phyloP scores from a whole-genome alignment of 768 basidiomycete species.

The Serendipita indica region DNA sequence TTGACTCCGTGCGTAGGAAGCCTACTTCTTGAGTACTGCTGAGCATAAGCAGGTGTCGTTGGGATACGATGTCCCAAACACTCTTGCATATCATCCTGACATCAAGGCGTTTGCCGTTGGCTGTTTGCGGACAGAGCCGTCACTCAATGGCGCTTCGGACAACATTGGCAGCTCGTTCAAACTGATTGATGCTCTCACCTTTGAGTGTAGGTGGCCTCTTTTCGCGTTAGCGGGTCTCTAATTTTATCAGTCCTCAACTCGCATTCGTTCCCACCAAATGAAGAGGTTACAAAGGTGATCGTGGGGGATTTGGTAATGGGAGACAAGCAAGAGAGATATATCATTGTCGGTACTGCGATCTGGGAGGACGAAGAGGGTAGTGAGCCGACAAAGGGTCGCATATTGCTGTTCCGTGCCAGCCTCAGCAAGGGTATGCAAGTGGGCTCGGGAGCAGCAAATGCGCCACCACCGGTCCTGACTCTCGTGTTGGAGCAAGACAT shows the following conservation, averaged over 20 bases:
- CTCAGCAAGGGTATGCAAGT: slow-evolving; percentile 8
- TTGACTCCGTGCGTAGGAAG: slow-evolving; percentile 44
- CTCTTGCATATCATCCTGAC: slow-evolving; percentile 43
- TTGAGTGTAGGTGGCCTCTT: slow-evolving; percentile 37
- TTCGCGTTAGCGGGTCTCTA: neutral
- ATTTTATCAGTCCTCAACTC: neutral
- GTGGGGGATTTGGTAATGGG: slow-evolving; percentile 20
- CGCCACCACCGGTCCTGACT: slow-evolving; percentile 17
- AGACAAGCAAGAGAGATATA: slow-evolving; percentile 17
- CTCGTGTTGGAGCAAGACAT: slow-evolving; percentile 26
- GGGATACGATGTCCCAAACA: slow-evolving; percentile 55
- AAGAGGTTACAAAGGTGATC: slow-evolving; percentile 47
- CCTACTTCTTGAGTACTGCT: neutral
- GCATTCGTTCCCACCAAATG: slow-evolving; percentile 27
- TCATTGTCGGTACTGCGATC: slow-evolving; percentile 29
- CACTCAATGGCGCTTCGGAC: slow-evolving; percentile 37
- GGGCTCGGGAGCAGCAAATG: slow-evolving; percentile 12
- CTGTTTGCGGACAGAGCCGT: slow-evolving; percentile 39
- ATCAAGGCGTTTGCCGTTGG: slow-evolving; percentile 51
- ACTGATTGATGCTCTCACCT: slow-evolving; percentile 48
- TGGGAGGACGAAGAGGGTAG: slow-evolving; percentile 19
- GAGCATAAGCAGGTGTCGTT: slow-evolving; percentile 41
- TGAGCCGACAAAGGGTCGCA: slow-evolving; percentile 36
- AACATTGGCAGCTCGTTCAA: slow-evolving; percentile 41
- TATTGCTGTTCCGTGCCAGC: slow-evolving; percentile 35